A percentile compares a stretch with the other conserved stretches of the same genome.
phyloP scores from a whole-genome alignment of 352 stramenopile genomes.

The Phytopythium boreale region DNA sequence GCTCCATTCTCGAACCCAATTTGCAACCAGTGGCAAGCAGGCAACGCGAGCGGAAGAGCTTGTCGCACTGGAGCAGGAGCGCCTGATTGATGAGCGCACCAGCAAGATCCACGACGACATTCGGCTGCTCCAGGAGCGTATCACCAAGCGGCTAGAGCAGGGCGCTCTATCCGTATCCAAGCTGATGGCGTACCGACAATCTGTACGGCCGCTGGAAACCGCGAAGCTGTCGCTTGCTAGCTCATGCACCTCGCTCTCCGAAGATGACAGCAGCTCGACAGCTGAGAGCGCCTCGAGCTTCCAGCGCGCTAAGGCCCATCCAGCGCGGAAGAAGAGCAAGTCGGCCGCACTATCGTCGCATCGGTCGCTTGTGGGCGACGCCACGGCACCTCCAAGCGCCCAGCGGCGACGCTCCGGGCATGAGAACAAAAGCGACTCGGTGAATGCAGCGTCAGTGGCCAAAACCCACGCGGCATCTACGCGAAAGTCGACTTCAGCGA shows the following conservation, averaged over 20 bases:
- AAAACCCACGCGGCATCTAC: neutral
- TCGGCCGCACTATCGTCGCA: neutral
- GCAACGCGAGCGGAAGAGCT: neutral
- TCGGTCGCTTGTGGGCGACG: neutral
- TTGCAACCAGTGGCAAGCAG: neutral
- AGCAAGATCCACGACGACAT: slow-evolving; percentile 76
- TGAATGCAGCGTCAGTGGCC: neutral
- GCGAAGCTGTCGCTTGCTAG: slow-evolving; percentile 8
- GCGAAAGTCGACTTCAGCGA: neutral
- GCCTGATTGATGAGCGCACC: slow-evolving; percentile 51
- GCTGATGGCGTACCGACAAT: neutral
- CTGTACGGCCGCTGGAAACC: neutral
- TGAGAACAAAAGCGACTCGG: neutral
- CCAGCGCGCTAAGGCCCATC: neutral
- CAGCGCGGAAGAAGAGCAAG: neutral
- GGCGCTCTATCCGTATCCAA: slow-evolving; percentile 6
- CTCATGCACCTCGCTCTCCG: slow-evolving; percentile 32
- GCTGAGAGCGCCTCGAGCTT: slow-evolving; percentile 3
- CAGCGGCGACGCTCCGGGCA: neutral
- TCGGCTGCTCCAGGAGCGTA: slow-evolving; percentile 57
- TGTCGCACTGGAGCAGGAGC: slow-evolving; percentile 17
- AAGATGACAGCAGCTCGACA: slow-evolving; percentile 16
- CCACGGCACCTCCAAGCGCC: neutral
- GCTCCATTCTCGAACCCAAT: neutral
- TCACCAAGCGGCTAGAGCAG: slow-evolving; percentile 59